These are phyloP conservation scores for Raffaelea deltoideospora DNA, from an alignment of 2,329 filamentous ascomycete species.

Conservation along the genomic window DNA sequence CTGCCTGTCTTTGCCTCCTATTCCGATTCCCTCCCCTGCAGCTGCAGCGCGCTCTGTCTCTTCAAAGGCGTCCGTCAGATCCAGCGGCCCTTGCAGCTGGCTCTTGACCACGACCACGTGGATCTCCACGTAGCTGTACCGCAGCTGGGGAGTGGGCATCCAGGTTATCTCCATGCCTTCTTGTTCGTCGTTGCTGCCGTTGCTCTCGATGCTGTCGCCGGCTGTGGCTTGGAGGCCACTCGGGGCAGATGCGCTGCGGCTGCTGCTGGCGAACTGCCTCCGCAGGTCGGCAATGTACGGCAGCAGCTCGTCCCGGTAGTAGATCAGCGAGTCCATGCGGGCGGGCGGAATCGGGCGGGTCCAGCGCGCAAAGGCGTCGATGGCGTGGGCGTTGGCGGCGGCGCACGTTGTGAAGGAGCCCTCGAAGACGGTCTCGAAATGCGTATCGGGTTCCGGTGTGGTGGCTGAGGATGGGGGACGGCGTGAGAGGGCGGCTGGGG, in stretches of 20 bases:
- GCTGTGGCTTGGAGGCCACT: too few relatives aligned
- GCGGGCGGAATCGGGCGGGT: slow-evolving; percentile 2
- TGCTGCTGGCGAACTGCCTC: background rate
- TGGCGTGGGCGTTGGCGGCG: slow-evolving; percentile 4
- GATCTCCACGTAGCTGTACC: slow-evolving; percentile 20
- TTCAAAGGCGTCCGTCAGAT: slow-evolving; percentile 6
- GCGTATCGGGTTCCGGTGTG: background rate
- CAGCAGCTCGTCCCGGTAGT: slow-evolving; percentile 3
- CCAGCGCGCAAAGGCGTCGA: slow-evolving; percentile 2
- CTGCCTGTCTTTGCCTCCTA: background rate
- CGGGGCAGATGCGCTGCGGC: background rate
- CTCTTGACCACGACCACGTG: slow-evolving; percentile 18
- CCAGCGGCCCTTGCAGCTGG: slow-evolving; percentile 5
- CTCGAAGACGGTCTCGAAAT: slow-evolving; percentile 1
- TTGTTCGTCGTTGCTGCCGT: background rate
- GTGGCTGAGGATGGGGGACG: background rate
- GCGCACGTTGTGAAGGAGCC: slow-evolving; percentile 6
- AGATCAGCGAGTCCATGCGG: slow-evolving; percentile 2
- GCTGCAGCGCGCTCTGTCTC: too few relatives aligned
- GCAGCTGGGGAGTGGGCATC: slow-evolving; percentile 5
- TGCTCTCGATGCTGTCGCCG: background rate
- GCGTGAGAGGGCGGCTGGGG: background rate
- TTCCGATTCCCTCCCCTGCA: background rate
- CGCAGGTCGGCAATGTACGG: slow-evolving; percentile 1
- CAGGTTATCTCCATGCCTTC: slow-evolving; percentile 3